Evolutionary conservation across 2,329 filamentous ascomycete genomes (phyloP), one percentile per base, ranked within the genome.

Genomic region (Leptographium procerum): DNA sequence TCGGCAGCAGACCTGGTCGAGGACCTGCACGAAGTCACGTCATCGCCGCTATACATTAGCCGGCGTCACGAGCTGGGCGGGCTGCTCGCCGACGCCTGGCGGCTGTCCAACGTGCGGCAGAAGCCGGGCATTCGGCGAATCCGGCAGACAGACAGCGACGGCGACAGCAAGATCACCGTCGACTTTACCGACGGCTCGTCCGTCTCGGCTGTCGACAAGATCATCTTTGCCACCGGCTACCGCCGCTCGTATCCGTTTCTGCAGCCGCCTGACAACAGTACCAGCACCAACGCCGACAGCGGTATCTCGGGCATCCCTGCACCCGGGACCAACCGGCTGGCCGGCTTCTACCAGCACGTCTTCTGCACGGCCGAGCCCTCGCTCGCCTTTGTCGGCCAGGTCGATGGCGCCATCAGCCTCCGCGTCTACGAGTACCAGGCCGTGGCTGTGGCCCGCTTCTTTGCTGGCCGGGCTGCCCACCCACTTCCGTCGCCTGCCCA

Each of bases 181-280:
- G 72, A 81, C 60, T 81, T 87, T 55, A 71, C 76, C 34, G 80
- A 86, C 61, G 82, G 82, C 1, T 76, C 72, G 0, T 72, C 67
- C 0, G 72, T 84, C 10, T 62, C 72, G 0, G 71, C 77, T 22
- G 78, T 87, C n/a, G 84, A 88, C 66, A 68, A 80, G 63, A 75
- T 88, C 61, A 79, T 88, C 61, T 84, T 87, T 60, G 84, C 82
- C n/a, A 87, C 85, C 0, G 85, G 85, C 0, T 86, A 85, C 66
- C 77, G 73, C 31, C 87, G 82, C 81, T 81, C 81, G 0, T 66
- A 86, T 0, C 83, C 83, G 0, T 87, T 85, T 65, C 66, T 85
- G 0, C 79, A 79, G 0, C n/a, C n/a, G n/a, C n/a, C n/a, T n/a
- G n/a, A n/a, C n/a, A n/a, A n/a, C n/a, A n/a, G n/a, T n/a, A n/a